These are phyloP conservation scores for Eimeria praecox DNA, from an alignment of 169 alveolate genomes.

Conservation along the genomic window DNA sequence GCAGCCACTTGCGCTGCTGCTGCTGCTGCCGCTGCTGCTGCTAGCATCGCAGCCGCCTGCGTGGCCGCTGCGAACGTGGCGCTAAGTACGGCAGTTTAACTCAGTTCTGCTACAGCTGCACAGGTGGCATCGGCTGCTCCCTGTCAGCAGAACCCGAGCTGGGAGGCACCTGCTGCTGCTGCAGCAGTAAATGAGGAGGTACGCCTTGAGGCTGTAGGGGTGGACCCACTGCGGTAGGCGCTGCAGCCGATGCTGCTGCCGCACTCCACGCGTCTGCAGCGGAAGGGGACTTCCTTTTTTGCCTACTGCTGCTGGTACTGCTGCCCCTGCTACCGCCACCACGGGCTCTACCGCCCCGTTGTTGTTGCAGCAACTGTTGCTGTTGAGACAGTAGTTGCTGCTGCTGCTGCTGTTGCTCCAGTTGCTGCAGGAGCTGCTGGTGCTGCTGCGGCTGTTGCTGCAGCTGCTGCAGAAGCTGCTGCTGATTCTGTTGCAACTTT, in stretches of 20 bases:
- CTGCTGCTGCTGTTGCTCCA: constrained; percentile 32
- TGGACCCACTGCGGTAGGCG: constrained; percentile 22
- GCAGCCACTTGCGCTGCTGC: constrained; percentile 21
- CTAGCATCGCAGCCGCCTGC: constrained; percentile 44
- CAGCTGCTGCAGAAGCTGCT: constrained; percentile 52
- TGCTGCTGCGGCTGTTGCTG: constrained; percentile 45
- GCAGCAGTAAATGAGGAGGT: constrained; percentile 48
- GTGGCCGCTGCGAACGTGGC: constrained; percentile 5
- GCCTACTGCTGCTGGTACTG: constrained; percentile 65
- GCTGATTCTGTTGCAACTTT: constrained; percentile 45
- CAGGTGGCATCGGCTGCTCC: constrained; percentile 43
- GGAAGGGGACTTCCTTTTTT: constrained; percentile 30
- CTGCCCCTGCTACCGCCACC: constrained; percentile 65
- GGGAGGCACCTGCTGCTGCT: constrained; percentile 62
- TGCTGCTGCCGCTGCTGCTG: constrained; percentile 33
- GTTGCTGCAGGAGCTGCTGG: constrained; percentile 24
- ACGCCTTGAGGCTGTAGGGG: constrained; percentile 33
- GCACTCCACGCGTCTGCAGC: constrained; percentile 64
- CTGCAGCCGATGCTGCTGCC: constrained; percentile 43
- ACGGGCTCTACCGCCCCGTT: constrained; percentile 57
- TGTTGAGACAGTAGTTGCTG: constrained; percentile 35
- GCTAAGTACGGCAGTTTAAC: background rate
- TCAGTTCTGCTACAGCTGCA: constrained; percentile 23
- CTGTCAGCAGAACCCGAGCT: constrained; percentile 31
- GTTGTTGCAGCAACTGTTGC: constrained; percentile 8